Percentiles rank a stretch among this genome's conserved stretches.
Evolutionary conservation across 2,329 filamentous ascomycete species (phyloP).

Genomic region (Fusarium succisae): DNA sequence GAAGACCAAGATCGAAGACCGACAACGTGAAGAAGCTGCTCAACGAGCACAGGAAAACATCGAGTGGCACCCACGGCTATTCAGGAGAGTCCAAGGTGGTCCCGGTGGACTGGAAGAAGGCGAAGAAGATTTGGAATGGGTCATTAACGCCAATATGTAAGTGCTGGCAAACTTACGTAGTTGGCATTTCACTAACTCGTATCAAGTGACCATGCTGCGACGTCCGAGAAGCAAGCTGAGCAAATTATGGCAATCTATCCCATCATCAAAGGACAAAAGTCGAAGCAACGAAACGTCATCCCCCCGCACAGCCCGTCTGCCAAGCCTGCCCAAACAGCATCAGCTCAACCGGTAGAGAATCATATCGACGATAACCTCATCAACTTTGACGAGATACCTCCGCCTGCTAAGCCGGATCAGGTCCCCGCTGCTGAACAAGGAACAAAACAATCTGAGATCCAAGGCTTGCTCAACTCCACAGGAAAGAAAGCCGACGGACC

Average conservation of each 20-base stretch:
- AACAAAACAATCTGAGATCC: constrained; percentile 50
- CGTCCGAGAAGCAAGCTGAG: constrained; percentile 75
- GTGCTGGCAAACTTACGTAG: constrained; percentile 33
- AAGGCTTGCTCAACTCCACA: constrained; percentile 57
- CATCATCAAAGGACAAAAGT: constrained; percentile 80
- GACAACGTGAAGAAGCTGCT: constrained; percentile 88
- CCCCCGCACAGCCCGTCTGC: constrained; percentile 52
- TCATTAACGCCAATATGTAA: constrained; percentile 87
- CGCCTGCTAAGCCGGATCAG: not conserved
- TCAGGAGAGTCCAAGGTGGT: constrained; percentile 77
- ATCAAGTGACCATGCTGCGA: constrained; percentile 51
- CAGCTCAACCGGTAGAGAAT: constrained; percentile 31
- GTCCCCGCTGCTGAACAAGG: not conserved
- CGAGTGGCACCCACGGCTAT: constrained; percentile 89
- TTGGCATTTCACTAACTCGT: constrained; percentile 17
- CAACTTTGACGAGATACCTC: constrained; percentile 59
- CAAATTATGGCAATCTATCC: constrained; percentile 90
- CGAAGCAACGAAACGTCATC: constrained; percentile 63
- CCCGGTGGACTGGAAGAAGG: constrained; percentile 78
- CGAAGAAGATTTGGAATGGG: constrained; percentile 93
- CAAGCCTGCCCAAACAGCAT: constrained; percentile 10
- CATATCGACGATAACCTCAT: constrained; percentile 57
- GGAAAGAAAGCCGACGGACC: constrained; percentile 59
- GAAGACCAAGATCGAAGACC: constrained; percentile 95
- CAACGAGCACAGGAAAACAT: constrained; percentile 79